phyloP scores from a whole-genome alignment of 2,329 filamentous ascomycete genomes.

The Biscogniauxia mediterranea region DNA sequence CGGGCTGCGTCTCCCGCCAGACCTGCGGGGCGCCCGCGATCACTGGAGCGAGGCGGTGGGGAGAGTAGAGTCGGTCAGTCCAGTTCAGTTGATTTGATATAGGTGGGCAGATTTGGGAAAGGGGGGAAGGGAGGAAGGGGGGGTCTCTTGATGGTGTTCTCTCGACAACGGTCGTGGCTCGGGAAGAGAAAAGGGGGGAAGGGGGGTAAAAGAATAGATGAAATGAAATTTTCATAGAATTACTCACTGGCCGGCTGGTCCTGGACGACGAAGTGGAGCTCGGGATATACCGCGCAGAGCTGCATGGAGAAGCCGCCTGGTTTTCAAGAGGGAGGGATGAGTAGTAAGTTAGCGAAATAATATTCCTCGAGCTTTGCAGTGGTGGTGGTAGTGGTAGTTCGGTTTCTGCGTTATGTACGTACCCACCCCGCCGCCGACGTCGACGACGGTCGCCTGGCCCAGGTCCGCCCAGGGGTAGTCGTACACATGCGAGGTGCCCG shows the following conservation, averaged over 20 bases:
- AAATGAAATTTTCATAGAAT: too few relatives aligned
- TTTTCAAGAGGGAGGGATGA: neutral
- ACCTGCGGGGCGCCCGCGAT: constrained; percentile 13
- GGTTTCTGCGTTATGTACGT: constrained; percentile 7
- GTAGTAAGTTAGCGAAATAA: constrained; percentile 10
- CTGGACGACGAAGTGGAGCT: constrained; percentile 17
- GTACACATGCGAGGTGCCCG: constrained; percentile 14
- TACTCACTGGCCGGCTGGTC: constrained; percentile 7
- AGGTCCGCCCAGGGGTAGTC: constrained; percentile 20
- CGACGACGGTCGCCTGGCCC: constrained; percentile 15
- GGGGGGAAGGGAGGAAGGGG: too few relatives aligned
- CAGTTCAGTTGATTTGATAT: too few relatives aligned
- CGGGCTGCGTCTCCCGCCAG: constrained; percentile 18
- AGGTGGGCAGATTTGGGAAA: too few relatives aligned
- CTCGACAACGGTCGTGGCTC: too few relatives aligned
- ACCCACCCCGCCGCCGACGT: constrained; percentile 22
- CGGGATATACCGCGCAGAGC: constrained; percentile 14
- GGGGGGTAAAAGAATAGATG: too few relatives aligned
- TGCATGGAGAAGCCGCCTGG: constrained; percentile 11
- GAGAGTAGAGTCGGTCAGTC: too few relatives aligned
- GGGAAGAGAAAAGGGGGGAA: too few relatives aligned
- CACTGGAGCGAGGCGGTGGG: neutral
- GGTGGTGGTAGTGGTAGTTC: neutral
- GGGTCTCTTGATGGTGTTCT: too few relatives aligned
- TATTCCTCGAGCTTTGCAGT: neutral